Evolutionary conservation across 441 rosid species (phyloP).

Genomic region (Rhodomyrtus psidioides): DNA sequence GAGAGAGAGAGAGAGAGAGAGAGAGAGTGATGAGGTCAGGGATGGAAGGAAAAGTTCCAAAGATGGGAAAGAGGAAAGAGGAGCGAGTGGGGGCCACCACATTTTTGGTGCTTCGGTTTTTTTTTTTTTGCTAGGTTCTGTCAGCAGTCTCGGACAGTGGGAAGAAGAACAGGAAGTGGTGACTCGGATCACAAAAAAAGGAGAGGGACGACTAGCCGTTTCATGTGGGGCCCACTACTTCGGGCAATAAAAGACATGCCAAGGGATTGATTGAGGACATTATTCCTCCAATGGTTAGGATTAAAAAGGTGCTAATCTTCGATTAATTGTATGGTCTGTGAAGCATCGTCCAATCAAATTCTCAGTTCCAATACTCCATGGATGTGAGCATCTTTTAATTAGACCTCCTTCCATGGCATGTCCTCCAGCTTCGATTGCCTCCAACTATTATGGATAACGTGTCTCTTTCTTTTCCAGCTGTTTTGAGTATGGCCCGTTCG

Average conservation of each 20-base stretch:
- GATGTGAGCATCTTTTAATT: background rate
- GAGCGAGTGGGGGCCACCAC: background rate
- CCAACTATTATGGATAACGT: background rate
- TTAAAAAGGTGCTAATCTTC: background rate
- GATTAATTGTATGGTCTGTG: background rate
- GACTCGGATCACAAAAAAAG: background rate
- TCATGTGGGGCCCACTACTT: background rate
- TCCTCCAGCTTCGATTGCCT: background rate
- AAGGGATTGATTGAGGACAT: background rate
- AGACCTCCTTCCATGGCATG: background rate
- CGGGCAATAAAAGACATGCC: background rate
- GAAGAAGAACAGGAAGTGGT: background rate
- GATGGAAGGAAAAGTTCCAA: background rate
- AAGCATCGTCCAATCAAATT: background rate
- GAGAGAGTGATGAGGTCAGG: background rate
- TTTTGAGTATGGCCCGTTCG: background rate
- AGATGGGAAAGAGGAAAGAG: background rate
- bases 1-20: background rate
- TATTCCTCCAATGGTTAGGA: background rate
- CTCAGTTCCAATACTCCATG: background rate
- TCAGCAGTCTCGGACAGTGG: background rate
- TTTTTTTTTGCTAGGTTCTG: background rate
- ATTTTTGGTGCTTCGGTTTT: background rate
- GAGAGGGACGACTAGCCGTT: background rate
- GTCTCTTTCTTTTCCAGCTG: fast-evolving